These are phyloP conservation scores for Populus alba DNA, from an alignment of 345 rosid species.

Conservation along the genomic window DNA sequence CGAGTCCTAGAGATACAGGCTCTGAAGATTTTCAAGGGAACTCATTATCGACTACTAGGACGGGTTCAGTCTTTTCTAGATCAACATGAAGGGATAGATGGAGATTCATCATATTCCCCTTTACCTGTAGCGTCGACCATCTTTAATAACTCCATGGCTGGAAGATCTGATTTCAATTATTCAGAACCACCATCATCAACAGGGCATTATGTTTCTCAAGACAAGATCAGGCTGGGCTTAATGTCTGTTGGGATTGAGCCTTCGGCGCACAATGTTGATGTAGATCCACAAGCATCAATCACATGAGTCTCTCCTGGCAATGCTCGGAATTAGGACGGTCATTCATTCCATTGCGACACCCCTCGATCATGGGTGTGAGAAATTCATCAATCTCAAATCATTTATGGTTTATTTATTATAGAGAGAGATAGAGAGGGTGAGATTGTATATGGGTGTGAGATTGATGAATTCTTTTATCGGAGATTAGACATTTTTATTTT, in stretches of 20 bases:
- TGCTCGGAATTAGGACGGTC: conserved; percentile 20
- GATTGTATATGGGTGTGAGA: too few relatives aligned
- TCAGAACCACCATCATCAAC: conserved; percentile 38
- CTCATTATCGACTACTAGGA: conserved; percentile 74
- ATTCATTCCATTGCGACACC: conserved; percentile 20
- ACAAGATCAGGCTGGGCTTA: conserved; percentile 35
- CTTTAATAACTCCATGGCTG: conserved; percentile 51
- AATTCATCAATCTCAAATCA: too few relatives aligned
- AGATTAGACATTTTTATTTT: too few relatives aligned
- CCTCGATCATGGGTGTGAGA: conserved; percentile 4
- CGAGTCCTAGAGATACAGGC: conserved; percentile 84
- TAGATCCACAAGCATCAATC: conserved; percentile 31
- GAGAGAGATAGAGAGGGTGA: too few relatives aligned
- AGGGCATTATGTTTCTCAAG: conserved; percentile 30
- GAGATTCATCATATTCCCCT: conserved; percentile 81
- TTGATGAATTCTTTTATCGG: too few relatives aligned
- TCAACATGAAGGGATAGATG: conserved; percentile 60
- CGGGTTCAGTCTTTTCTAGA: conserved; percentile 76
- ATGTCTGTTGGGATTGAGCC: conserved; percentile 29
- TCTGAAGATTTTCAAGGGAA: conserved; percentile 89
- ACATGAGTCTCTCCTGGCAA: conserved; percentile 23
- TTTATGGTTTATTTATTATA: too few relatives aligned
- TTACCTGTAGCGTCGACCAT: conserved; percentile 66
- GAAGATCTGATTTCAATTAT: conserved; percentile 35
- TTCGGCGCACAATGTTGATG: conserved; percentile 35